Conservation (phyloP, 306 rosid species). For the Ochetophila trinervis region DNA sequence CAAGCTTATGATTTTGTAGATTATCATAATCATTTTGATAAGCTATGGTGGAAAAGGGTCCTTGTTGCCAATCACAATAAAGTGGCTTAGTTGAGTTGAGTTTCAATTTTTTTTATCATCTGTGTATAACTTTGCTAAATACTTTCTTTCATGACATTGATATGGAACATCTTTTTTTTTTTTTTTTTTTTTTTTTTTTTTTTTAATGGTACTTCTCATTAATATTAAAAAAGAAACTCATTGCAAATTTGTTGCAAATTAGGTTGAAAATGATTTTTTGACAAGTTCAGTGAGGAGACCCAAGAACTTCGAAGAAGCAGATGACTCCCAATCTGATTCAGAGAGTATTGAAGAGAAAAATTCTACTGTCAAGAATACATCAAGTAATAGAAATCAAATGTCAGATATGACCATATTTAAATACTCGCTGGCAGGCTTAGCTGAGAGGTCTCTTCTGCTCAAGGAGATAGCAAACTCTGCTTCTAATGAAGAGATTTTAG, state of each 20-base stretch:
- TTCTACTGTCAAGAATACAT: constrained; percentile 42
- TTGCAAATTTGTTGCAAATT: constrained; percentile 20
- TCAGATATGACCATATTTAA: constrained; percentile 75
- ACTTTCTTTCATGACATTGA: neutral
- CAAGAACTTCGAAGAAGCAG: constrained; percentile 47
- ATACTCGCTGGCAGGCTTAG: constrained; percentile 72
- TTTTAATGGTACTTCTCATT: constrained; percentile 3
- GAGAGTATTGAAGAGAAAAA: constrained; percentile 58
- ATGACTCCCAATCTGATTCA: constrained; percentile 59
- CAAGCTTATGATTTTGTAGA: neutral
- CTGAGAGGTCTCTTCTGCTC: constrained; percentile 81
- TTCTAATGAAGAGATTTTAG: constrained; percentile 57
- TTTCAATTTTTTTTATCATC: too few relatives aligned
- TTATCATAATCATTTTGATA: neutral
- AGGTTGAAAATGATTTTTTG: constrained; percentile 58
- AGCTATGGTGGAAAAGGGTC: neutral
- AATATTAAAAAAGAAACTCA: constrained; percentile 10
- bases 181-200: neutral
- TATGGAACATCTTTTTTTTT: neutral
- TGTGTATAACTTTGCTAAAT: too few relatives aligned
- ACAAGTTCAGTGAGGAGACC: constrained; percentile 38
- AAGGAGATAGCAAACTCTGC: constrained; percentile 69
- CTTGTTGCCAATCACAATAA: too few relatives aligned
- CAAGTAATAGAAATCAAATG: constrained; percentile 50
- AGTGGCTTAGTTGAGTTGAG: too few relatives aligned